Evolutionary conservation across 495 filamentous ascomycete genomes (phyloP), one percentile per base, ranked within the genome.

Genomic region (Aspergillus homomorphus): DNA sequence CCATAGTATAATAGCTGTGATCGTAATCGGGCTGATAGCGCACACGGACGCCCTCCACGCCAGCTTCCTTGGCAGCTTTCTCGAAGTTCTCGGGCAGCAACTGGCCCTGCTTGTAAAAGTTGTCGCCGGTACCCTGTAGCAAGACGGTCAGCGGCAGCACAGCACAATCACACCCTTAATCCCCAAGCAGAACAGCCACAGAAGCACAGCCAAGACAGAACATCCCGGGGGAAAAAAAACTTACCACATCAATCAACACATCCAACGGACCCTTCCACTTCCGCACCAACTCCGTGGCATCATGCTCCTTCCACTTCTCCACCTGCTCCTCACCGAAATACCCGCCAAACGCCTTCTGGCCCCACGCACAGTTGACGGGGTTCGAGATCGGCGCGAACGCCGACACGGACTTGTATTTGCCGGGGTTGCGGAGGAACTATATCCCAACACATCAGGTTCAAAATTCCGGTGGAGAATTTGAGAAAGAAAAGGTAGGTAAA

Each of bases 1-100:
- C 84, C 77, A 98, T 93, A 65, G 94, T 96, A 73, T 82, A 97
- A 71, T 98, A 98, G 54, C 90, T 95, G 72, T 98, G 94, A 73
- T 98, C 95, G 69, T 98, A 98, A 52, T 85, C 92, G 68, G 90
- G 67, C 75, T 96, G 93, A 78, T 92, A 94, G 65, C 94, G 80
- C 60, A 97, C 69, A 48, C 82, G 82, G 22, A 87, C 82, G 42
- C 84, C 83, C 49, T 77, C 71, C 45, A 89, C 80, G 0, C 89
- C 91, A 7, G 81, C 79, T 61, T 88, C 86, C 69, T 86, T 82
- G 19, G 86, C 92, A 6, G 89, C 92, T 68, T 85, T 81, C 59
- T 87, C 84, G 59, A 98, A 88, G 70, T 96, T 96, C 82, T 98
- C 95, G 2, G 92, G 93, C 18, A 97, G 80, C 53, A 98, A 78